Evolutionary conservation across 2,329 filamentous ascomycete genomes (phyloP), one percentile per base, ranked within the genome.

Genomic region (Massarina eburnea): DNA sequence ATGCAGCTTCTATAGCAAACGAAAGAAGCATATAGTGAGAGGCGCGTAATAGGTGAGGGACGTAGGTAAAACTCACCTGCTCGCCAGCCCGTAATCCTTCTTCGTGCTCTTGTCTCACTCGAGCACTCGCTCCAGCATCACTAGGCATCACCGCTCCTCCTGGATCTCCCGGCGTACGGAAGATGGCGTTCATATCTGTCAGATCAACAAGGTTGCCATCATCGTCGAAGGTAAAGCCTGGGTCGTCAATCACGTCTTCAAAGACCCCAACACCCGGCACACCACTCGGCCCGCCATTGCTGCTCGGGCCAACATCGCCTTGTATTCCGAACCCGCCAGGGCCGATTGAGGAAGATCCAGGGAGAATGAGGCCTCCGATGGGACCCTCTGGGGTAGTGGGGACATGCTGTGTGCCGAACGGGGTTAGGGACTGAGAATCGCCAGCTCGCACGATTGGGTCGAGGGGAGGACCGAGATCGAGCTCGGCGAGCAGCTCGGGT

Each of bases 141-240:
- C 58, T 59, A 2, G 43, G 57, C 54, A 65, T 51, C 4, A 37
- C 37, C 9, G 37, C 24, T 35, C 43, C 46, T 48, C 45, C 44
- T 15, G 32, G 39, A 17, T 27, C 49, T 8, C 34, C 45, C 18
- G 62, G 54, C 32, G 58, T 61, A 29, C 45, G 48, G 18, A 44
- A 39, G 37, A 51, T 33, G 22, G 46, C 15, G 20, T 51, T 44
- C 4, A 42, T 38, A 4, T 51, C 47, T 18, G 48, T 40, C 6
- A 80, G 61, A 40, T 82, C 79, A 22, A 80, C 62, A 4, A 86
- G 67, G 51, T 81, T 79, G 7, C 83, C 83, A 48, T 86, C 76
- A 12, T 76, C 80, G 52, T 84, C 83, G 52, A 86, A 79, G 29
- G 76, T 77, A 54, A 87, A 83, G 41, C 78, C 78, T 18, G 76